Percentiles rank a stretch among this genome's conserved stretches.
Conservation (phyloP, 129 eudicot genomes). For the Ambrosia artemisiifolia region DNA sequence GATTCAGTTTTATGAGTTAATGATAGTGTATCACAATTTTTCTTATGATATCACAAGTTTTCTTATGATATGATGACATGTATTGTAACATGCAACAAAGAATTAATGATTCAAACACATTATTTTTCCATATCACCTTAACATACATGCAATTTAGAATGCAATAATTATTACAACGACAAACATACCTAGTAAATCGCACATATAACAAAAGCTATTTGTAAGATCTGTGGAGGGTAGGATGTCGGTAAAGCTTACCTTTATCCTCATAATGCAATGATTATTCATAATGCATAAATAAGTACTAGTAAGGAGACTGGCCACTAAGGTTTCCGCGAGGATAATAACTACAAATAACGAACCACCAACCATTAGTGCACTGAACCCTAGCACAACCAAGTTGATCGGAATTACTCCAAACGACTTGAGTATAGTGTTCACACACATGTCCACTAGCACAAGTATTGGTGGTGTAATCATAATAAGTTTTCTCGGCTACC, state of each 20-base stretch:
- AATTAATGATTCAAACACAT: not conserved
- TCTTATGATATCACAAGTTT: too few relatives aligned
- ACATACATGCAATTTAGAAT: not conserved
- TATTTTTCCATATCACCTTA: not conserved
- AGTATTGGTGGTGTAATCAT: slow-evolving; percentile 19
- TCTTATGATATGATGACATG: too few relatives aligned
- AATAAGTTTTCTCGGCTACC: slow-evolving; percentile 24
- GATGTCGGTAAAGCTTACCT: too few relatives aligned
- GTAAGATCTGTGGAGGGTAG: too few relatives aligned
- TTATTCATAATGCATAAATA: not conserved
- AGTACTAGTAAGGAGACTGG: not conserved
- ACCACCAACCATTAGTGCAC: slow-evolving; percentile 8
- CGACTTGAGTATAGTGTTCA: not conserved
- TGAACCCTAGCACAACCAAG: not conserved
- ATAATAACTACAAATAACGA: not conserved
- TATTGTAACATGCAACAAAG: too few relatives aligned
- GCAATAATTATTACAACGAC: not conserved
- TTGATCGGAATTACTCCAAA: not conserved
- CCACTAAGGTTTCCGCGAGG: not conserved
- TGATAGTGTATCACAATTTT: too few relatives aligned
- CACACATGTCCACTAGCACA: not conserved
- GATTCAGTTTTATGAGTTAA: too few relatives aligned
- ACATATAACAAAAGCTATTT: too few relatives aligned
- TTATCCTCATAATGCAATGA: too few relatives aligned
- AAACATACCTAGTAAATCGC: too few relatives aligned